Base-by-base conservation (phyloP, 441 rosid species). In the Macaranga tanarius region DNA sequence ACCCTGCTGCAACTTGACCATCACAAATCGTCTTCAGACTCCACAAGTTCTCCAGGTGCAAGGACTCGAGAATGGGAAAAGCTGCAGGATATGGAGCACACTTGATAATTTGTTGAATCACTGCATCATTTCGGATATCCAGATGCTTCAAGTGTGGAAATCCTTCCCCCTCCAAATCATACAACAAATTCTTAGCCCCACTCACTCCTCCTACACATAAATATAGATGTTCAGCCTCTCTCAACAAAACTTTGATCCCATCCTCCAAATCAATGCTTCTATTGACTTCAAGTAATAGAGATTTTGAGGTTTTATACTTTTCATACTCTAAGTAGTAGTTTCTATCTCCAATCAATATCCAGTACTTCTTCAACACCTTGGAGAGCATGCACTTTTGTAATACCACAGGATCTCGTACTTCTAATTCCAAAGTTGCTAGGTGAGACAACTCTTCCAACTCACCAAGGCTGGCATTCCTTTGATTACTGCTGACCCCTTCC, bases 81-180 rank as follows among this genome's bases (percentile, higher is more conserved):
- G 56, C 57, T 12, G 57, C 11, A 13, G 26, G n/a, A 3, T 12
- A 26, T 19, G 6, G 23, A 8, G 5, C 28, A 9, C 34, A 42
- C 8, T 58, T 51, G 2, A 65, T 42, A 5, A 71, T 45, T 26
- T 58, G n/a, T 50, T 57, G 63, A 16, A 76, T 38, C 19, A 23
- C 47, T 8, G 0, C 5, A 38, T 52, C 13, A 22, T 71, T 51
- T 34, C 34, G 23, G 2, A 71, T 2, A 48, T 22, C 45, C 3
- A 77, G 60, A 73, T 62, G 52, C 73, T 77, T 77, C 52, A 73
- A 67, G 2, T 15, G 52, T 26, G 60, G 59, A 52, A 70, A 70
- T 1, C 59, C 79, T 56, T 56, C 74, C 51, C 17, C 22, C 25
- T 76, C 62, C 16, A 76, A 42, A 12, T 70, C 31, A 10, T 17